Base-by-base conservation (phyloP, 345 rosid species). In the Anacardium occidentale region DNA sequence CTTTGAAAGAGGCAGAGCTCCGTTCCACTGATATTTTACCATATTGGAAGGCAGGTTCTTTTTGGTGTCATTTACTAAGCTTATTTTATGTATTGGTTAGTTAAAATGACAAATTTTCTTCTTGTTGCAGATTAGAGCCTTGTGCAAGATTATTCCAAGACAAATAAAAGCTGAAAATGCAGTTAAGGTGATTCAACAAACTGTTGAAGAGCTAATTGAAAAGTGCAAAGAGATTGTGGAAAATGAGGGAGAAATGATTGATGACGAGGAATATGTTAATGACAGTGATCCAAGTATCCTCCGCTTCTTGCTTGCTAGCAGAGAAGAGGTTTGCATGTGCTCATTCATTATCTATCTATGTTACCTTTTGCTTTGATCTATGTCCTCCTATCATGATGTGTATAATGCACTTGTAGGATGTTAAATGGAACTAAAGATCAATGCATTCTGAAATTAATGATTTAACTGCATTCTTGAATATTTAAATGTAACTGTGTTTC, bases 101-200 rank as follows among this genome's bases (percentile, higher is more conserved):
- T 70, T 5, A 25, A 50, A 59, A 45, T 24, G 45, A 29, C 69
- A 15, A 2, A 42, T 59, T 58, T 68, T 64, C 29, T 69, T 56
- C 29, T 69, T 56, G 15, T 47, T 64, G 66, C 78, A 91, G 97
- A 71, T 90, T 44, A 61, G 81, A 57, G 83, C 89, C 55, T 84
- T 94, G 80, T 80, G 97, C 85, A 92, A 89, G 90, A 82, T 94
- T 72, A 37, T 92, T 60, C 97, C 97, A 2, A 89, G 98, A 80
- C 98, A 94, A 72, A 85, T 94, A 78, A 92, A 92, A 82, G 98
- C 95, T 63, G 97, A 88, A 84, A 87, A 85, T 58, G 95, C 98
- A 18, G 98, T 94, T 45, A 71, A 79, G 7, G 72, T 89, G 69
- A 90, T 94, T 69, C 86, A 86, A 83, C 70, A 73, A 82, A 79